A percentile compares a stretch with the other conserved stretches of the same genome.
Conservation (phyloP, 495 filamentous ascomycete genomes). For the Penicillium parvum region DNA sequence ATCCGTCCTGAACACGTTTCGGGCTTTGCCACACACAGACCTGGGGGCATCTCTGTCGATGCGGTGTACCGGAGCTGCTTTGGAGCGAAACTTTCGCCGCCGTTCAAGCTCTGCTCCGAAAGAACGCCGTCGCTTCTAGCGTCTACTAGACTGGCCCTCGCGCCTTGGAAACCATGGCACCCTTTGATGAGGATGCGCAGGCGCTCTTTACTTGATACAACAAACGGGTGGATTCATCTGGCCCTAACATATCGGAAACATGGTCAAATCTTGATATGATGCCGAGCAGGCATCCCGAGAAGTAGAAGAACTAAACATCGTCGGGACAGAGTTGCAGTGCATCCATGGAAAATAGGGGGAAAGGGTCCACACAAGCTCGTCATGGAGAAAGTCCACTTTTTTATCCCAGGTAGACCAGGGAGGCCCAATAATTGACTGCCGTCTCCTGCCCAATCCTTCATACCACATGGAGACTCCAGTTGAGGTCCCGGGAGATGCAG, state of each 20-base stretch:
- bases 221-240: conserved; percentile 10
- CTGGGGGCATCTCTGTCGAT: conserved; percentile 2
- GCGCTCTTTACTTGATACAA: conserved; percentile 9
- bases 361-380: conserved; percentile 16
- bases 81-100: conserved; percentile 12
- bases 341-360: conserved; percentile 12
- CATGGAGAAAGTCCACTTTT: conserved; percentile 7
- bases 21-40: neutral
- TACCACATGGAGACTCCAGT: neutral
- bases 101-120: conserved; percentile 22
- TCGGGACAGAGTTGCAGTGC: conserved; percentile 9
- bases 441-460: conserved; percentile 1
- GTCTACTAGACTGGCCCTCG: conserved; percentile 19
- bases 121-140: conserved; percentile 17
- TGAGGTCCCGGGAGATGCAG: neutral
- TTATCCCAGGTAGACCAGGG: conserved; percentile 38
- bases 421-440: conserved; percentile 35
- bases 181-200: conserved; percentile 27
- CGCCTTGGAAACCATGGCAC: conserved; percentile 24
- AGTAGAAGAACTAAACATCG: conserved; percentile 1
- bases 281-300: conserved; percentile 1
- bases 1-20: no score
- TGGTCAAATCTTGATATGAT: neutral
- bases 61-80: conserved; percentile 16
- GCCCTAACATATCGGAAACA: neutral